These are phyloP conservation scores for Trichomonas gallinae DNA, from an alignment of 208 protist species.

Conservation along the genomic window DNA sequence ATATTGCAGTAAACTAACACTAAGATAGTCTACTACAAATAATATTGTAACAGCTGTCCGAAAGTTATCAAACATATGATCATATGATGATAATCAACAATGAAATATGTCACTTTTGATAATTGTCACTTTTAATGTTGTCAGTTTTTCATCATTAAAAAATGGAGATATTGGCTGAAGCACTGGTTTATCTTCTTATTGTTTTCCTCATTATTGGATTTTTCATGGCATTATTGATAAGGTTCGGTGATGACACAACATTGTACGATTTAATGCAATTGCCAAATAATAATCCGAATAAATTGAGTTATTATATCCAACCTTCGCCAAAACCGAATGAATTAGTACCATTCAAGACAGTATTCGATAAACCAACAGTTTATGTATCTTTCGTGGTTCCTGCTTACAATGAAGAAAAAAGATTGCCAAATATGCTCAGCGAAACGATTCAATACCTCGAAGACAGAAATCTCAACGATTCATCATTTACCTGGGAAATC, in stretches of 20 bases:
- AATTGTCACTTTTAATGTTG: background rate
- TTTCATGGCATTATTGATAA: background rate
- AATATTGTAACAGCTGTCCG: too few relatives aligned
- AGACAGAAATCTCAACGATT: background rate
- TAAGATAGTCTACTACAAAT: too few relatives aligned
- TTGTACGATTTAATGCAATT: background rate
- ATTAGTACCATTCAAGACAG: background rate
- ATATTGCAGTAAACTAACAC: too few relatives aligned
- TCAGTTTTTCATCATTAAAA: too few relatives aligned
- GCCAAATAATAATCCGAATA: background rate
- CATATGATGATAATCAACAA: too few relatives aligned
- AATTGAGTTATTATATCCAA: background rate
- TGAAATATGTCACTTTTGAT: background rate
- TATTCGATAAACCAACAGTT: background rate
- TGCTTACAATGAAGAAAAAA: constrained; percentile 33
- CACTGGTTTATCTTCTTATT: background rate
- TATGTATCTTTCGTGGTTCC: constrained; percentile 33
- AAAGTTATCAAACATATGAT: too few relatives aligned
- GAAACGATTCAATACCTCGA: constrained; percentile 28
- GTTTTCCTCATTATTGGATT: background rate
- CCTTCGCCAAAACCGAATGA: background rate
- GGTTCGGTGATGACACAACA: background rate
- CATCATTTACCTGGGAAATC: constrained; percentile 24
- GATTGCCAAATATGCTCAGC: constrained; percentile 25
- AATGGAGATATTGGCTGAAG: background rate